phyloP scores from a whole-genome alignment of 768 basidiomycete species.

The Sporobolomyces phaffii region DNA sequence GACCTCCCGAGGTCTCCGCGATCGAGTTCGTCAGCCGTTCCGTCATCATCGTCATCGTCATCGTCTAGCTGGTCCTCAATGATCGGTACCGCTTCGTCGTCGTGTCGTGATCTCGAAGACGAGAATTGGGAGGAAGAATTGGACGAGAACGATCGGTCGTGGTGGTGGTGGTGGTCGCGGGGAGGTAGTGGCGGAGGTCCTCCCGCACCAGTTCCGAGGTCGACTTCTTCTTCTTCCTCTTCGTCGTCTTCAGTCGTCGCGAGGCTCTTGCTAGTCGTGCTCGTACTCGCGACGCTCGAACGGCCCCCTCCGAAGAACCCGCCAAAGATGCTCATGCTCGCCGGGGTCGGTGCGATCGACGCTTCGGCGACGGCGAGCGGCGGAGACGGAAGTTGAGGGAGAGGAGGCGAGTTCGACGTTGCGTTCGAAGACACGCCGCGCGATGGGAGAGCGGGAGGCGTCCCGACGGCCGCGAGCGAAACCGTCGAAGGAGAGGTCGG shows the following conservation, averaged over 20 bases:
- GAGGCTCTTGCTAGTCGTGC: background rate
- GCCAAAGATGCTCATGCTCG: background rate
- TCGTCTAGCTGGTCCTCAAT: background rate
- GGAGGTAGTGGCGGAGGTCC: constrained; percentile 6
- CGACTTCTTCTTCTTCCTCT: background rate
- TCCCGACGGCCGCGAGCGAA: background rate
- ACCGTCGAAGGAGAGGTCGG: background rate
- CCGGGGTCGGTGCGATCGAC: background rate
- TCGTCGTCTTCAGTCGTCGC: background rate
- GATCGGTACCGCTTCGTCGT: background rate
- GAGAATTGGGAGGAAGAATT: background rate
- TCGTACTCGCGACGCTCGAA: background rate
- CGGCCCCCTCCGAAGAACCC: constrained; percentile 8
- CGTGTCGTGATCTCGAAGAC: no score
- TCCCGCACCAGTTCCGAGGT: background rate
- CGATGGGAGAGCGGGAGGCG: background rate
- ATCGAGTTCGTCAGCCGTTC: constrained; percentile 3
- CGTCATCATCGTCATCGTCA: background rate
- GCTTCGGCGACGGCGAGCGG: background rate
- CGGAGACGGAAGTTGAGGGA: background rate
- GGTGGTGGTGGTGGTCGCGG: constrained; percentile 1
- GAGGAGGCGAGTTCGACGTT: background rate
- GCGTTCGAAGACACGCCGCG: background rate
- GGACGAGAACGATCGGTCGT: background rate
- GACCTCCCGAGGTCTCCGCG: constrained; percentile 17